Evolutionary conservation across 805 yeast genomes (phyloP), one percentile per base, ranked within the genome.

Genomic region (Saturnispora serradocipensis): DNA sequence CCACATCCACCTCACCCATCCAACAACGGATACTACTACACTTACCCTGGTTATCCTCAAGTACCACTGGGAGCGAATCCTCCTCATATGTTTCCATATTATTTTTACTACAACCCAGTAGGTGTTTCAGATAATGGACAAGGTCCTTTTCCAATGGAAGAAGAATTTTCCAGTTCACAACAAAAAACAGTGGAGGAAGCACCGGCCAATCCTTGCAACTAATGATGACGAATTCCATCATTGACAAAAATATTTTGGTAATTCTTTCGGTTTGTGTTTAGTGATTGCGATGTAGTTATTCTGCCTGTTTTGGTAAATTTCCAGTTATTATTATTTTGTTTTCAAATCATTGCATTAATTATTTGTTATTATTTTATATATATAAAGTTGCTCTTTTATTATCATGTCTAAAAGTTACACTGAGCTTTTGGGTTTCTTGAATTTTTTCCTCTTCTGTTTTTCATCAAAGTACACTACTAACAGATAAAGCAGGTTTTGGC

Each of bases 41-140:
- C 67, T 11, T 65, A 62, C 53, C 62, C 67, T 13, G 58, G 60
- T 6, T 63, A 56, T 43, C 57, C 63, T 24, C 58, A 53, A 16
- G 44, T 46, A 18, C 48, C 54, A 5, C 53, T 49, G 4, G 53
- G 48, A 20, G 50, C 52, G 8, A 60, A 45, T 53, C 62, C 62
- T 25, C 59, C 62, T 22, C 46, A 46, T 18, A 50, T 61, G 56
- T 63, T 60, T 47, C 69, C 69, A 27, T 61, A 61, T 53, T 65
- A 65, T 51, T 57, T 63, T 59, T 66, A 65, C 46, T 65, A 62
- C 45, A 62, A 63, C 48, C 63, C 65, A 9, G 53, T 55, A n/a
- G 36, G 49, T 25, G 44, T 48, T 36, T 15, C 48, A 24, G 53
- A 38, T 9, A 20, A 13, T 38, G 24, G 25, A 8, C 42, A 38